Percentiles rank a stretch among this genome's conserved stretches.
phyloP scores from a whole-genome alignment of 2,329 filamentous ascomycete genomes.

The Acrodontium crateriforme region DNA sequence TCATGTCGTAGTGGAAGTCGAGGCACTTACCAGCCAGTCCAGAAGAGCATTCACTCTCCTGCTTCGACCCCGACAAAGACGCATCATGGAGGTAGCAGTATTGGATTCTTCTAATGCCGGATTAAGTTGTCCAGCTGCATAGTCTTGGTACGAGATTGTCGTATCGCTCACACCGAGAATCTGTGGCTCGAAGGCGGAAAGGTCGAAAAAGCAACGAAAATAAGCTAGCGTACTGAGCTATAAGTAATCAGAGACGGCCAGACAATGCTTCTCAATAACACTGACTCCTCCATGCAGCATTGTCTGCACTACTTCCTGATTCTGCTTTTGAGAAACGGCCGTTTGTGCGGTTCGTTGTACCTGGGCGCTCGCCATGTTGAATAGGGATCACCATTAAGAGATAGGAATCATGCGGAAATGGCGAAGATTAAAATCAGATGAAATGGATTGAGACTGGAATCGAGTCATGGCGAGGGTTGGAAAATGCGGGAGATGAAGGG shows the following conservation, averaged over 20 bases:
- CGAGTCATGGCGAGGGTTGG: no score
- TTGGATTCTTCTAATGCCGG: neutral
- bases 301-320: conserved; percentile 33
- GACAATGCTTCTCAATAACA: conserved; percentile 3
- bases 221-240: conserved; percentile 24
- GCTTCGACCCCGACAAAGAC: conserved; percentile 28
- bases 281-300: conserved; percentile 34
- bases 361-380: conserved; percentile 12
- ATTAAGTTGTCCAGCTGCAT: conserved; percentile 11
- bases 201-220: conserved; percentile 21
- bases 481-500: no score
- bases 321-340: conserved; percentile 27
- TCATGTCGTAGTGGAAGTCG: neutral
- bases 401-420: no score
- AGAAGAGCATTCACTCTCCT: conserved; percentile 30
- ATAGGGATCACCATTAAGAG: neutral
- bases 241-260: conserved; percentile 1
- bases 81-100: conserved; percentile 5
- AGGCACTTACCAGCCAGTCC: conserved; percentile 31
- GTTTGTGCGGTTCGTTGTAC: conserved; percentile 13
- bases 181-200: conserved; percentile 19
- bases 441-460: no score
- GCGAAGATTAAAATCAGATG: no score
- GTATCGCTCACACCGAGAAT: conserved; percentile 13
- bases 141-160: conserved; percentile 20